Base-by-base conservation (phyloP, 345 rosid species). In the Aegle marmelos region DNA sequence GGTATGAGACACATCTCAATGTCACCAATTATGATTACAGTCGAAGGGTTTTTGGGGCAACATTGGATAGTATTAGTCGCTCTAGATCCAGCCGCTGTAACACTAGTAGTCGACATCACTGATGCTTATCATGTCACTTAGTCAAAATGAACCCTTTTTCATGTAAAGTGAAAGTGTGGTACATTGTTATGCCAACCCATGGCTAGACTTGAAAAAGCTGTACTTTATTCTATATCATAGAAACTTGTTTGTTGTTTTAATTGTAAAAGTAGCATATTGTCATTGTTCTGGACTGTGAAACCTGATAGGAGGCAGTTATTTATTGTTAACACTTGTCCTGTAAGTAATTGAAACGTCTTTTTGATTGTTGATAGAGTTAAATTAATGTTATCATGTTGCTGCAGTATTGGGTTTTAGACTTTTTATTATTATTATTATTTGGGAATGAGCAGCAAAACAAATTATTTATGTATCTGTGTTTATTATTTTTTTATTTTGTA, bases 31-130 rank as follows among this genome's bases (percentile, higher is more conserved):
- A 88, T 81, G 92, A 88, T 72, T 86, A 83, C 81, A 87, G 89
- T 87, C 88, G 89, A 78, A 90, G 97, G 84, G 83, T 79, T 84
- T 83, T 82, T n/a, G 91, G 96, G 78, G 75, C 91, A 21, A 31
- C 89, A 57, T 62, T 84, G 86, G 95, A 95, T 80, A 81, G 72
- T 75, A 76, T 78, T 85, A 87, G 82, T 76, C 92, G 83, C 58
- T 39, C 85, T 84, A 91, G 93, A 85, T 88, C 93, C 34, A 82
- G 85, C 56, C 90, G 90, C 79, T 82, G 83, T 81, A 88, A 83
- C 50, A 48, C 86, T 24, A 86, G 85, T 85, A 80, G 85, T 68
- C 78, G 82, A 37, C 54, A 81, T 82, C 74, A 82, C 57, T 85
- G 84, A 79, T 79, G 60, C 50, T 41, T 76, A 57, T 65, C 36